These are phyloP conservation scores for Fraxinus anomala DNA, from an alignment of 257 asterid genomes.

Conservation along the genomic window DNA sequence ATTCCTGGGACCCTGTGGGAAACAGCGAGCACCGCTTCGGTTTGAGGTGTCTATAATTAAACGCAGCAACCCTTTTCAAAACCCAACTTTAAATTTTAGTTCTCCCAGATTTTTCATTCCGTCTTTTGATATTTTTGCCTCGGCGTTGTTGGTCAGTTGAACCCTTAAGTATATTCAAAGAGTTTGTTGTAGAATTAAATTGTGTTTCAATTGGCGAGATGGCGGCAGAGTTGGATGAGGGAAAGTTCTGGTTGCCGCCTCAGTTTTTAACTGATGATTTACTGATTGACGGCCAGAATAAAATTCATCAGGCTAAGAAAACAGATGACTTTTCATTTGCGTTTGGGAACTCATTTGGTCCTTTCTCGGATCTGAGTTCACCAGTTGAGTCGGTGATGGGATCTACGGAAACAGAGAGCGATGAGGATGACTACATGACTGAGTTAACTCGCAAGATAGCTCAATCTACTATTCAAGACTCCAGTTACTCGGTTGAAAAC, in stretches of 20 bases:
- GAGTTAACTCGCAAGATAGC: constrained; percentile 35
- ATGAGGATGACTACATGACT: constrained; percentile 38
- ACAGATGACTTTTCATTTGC: constrained; percentile 4
- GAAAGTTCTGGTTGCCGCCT: constrained; percentile 46
- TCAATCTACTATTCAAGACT: constrained; percentile 26
- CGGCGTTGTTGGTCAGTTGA: not conserved
- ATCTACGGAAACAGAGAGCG: constrained; percentile 42
- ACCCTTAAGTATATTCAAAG: not conserved
- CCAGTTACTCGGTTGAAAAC: constrained; percentile 17
- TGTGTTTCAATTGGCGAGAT: constrained; percentile 7
- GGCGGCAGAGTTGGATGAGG: constrained; percentile 38
- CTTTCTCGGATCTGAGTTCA: constrained; percentile 39
- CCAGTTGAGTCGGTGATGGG: constrained; percentile 37
- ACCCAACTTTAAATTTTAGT: not conserved
- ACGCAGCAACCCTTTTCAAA: constrained; percentile 17
- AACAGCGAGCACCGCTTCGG: not conserved
- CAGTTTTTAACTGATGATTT: constrained; percentile 47
- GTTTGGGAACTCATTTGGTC: constrained; percentile 19
- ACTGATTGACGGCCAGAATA: constrained; percentile 27
- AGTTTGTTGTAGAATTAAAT: not conserved
- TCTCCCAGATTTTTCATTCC: not conserved
- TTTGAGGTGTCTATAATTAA: constrained; percentile 10
- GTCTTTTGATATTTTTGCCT: not conserved
- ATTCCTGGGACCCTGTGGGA: constrained; percentile 14
- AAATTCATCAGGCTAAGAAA: constrained; percentile 14